These are phyloP conservation scores for Pichia californica DNA, from an alignment of 805 yeast genomes.

Conservation along the genomic window DNA sequence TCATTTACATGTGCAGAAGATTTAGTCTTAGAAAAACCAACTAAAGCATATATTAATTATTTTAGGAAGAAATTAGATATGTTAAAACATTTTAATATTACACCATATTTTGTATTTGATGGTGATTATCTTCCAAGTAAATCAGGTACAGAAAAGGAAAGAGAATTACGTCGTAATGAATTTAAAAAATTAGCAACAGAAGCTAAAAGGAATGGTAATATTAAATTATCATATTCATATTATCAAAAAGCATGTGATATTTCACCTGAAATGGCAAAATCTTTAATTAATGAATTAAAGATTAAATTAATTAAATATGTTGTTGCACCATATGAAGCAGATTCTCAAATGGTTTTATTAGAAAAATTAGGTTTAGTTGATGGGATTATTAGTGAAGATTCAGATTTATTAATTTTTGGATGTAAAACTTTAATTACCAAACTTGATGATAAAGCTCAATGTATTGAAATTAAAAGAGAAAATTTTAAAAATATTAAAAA, in stretches of 20 bases:
- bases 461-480: constrained; percentile 59
- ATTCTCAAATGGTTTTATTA: constrained; percentile 89
- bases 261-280: constrained; percentile 86
- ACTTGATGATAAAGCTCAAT: constrained; percentile 60
- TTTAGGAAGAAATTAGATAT: constrained; percentile 61
- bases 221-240: constrained; percentile 55
- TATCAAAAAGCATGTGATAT: constrained; percentile 79
- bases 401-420: constrained; percentile 88
- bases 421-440: constrained; percentile 72
- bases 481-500: constrained; percentile 35
- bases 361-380: constrained; percentile 70
- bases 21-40: constrained; percentile 61
- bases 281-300: constrained; percentile 68
- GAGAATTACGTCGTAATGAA: constrained; percentile 50
- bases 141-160: constrained; percentile 59
- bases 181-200: constrained; percentile 53
- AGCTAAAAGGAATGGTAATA: constrained; percentile 46
- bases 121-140: constrained; percentile 85
- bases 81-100: constrained; percentile 61
- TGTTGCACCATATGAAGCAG: constrained; percentile 98
- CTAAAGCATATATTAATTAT: constrained; percentile 65
- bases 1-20: constrained; percentile 80
- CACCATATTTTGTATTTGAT: constrained; percentile 87
- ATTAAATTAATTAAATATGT: constrained; percentile 53
- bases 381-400: constrained; percentile 89